A percentile compares a stretch with the other conserved stretches of the same genome.
Evolutionary conservation across 331 rosid genomes (phyloP).

Genomic region (Quercus lobata): DNA sequence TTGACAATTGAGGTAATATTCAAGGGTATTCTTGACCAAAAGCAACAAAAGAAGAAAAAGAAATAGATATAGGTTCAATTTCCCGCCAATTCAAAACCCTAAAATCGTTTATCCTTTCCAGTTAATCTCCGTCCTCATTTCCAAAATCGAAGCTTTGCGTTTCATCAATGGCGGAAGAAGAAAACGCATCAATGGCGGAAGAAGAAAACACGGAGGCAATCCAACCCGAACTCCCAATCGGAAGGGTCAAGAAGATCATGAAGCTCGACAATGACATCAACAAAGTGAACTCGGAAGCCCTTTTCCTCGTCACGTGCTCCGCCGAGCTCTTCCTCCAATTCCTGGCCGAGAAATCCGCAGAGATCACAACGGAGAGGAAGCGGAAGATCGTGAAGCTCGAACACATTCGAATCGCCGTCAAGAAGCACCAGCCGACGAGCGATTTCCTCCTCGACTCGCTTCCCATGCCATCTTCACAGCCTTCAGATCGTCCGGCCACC

Average conservation of each 20-base stretch:
- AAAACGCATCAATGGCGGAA: constrained; percentile 40
- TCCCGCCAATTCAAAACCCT: constrained; percentile 53
- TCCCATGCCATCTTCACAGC: constrained; percentile 39
- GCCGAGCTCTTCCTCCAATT: constrained; percentile 74
- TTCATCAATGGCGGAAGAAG: constrained; percentile 49
- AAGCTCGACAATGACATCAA: constrained; percentile 63
- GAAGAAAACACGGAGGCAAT: constrained; percentile 23
- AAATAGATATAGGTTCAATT: neutral
- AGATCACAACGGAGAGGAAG: constrained; percentile 59
- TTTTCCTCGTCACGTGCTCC: constrained; percentile 62
- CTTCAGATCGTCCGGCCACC: constrained; percentile 16
- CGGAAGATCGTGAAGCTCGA: constrained; percentile 80
- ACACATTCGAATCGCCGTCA: constrained; percentile 55
- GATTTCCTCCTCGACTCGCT: constrained; percentile 88
- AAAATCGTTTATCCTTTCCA: neutral
- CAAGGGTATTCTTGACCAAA: neutral
- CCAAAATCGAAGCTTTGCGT: neutral
- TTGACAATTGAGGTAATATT: neutral
- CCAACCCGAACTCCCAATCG: constrained; percentile 53
- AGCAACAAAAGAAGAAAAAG: neutral
- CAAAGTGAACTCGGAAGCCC: constrained; percentile 71
- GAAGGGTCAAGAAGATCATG: constrained; percentile 79
- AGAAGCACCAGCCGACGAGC: constrained; percentile 66
- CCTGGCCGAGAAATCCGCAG: constrained; percentile 70
- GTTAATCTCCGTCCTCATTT: neutral